A percentile compares a stretch with the other conserved stretches of the same genome.
Evolutionary conservation across 2,329 filamentous ascomycete genomes (phyloP).

Genomic region (Albifimbria verrucaria): DNA sequence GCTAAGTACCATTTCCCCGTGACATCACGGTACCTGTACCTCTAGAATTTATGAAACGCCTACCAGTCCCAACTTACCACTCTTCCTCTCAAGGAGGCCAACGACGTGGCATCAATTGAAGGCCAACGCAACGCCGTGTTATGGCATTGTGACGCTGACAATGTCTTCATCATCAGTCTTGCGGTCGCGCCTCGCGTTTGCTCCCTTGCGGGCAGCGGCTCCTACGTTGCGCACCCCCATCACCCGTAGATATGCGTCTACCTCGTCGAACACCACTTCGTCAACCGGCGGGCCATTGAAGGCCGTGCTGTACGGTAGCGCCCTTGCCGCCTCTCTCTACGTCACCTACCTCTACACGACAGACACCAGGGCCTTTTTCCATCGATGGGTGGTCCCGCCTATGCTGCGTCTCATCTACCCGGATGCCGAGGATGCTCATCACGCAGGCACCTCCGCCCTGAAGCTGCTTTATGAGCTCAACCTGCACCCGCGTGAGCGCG

Average conservation of each 20-base stretch:
- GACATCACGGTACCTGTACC: too few relatives aligned
- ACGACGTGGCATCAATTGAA: too few relatives aligned
- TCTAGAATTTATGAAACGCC: too few relatives aligned
- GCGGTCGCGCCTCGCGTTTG: not conserved
- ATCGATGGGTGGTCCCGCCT: constrained; percentile 65
- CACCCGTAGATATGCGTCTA: not conserved
- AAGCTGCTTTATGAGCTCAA: constrained; percentile 70
- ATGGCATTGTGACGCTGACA: not conserved
- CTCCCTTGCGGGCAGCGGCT: not conserved
- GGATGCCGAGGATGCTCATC: constrained; percentile 90
- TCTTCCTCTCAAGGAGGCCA: too few relatives aligned
- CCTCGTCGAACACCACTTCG: not conserved
- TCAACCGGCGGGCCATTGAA: constrained; percentile 16
- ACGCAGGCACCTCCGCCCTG: constrained; percentile 68
- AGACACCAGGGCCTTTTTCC: constrained; percentile 68
- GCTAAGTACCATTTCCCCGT: too few relatives aligned
- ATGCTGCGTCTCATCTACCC: constrained; percentile 63
- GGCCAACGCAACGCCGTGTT: not conserved
- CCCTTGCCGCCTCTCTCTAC: constrained; percentile 38
- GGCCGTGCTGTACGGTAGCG: constrained; percentile 36
- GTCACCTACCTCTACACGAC: constrained; percentile 66
- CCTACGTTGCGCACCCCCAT: not conserved
- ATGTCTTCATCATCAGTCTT: not conserved
- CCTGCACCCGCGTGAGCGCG: constrained; percentile 79
- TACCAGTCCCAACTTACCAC: too few relatives aligned